Evolutionary conservation across 78 protist genomes (phyloP).

Genomic region (Dictyostelium capitatum): DNA sequence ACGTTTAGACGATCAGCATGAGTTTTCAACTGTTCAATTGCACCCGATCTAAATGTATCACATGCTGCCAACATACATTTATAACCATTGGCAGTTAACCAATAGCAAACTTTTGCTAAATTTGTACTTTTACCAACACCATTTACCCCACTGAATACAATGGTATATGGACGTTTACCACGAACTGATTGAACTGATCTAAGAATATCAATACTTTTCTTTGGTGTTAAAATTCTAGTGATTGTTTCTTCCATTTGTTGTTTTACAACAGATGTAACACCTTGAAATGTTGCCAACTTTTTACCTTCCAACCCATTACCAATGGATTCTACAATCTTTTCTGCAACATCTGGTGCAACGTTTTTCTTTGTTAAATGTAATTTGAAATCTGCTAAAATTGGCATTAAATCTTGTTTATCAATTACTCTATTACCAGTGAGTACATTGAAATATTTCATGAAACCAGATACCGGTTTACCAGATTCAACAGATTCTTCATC

Average conservation of each 20-base stretch:
- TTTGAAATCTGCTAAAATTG: conserved; percentile 78
- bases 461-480: conserved; percentile 45
- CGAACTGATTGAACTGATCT: conserved; percentile 76
- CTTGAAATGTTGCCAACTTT: conserved; percentile 75
- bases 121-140: conserved; percentile 98
- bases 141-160: conserved; percentile 94
- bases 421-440: conserved; percentile 78
- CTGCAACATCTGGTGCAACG: conserved; percentile 97
- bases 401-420: conserved; percentile 77
- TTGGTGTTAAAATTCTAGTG: conserved; percentile 97
- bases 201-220: conserved; percentile 87
- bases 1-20: conserved; percentile 91
- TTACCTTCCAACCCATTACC: conserved; percentile 90
- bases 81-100: conserved; percentile 89
- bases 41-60: conserved; percentile 99
- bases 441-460: conserved; percentile 61
- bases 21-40: conserved; percentile 97
- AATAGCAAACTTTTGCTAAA: conserved; percentile 95
- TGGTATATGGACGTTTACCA: conserved; percentile 87
- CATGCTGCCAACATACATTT: conserved; percentile 98
- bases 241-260: conserved; percentile 88
- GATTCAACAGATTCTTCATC: background rate
- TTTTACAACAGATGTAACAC: conserved; percentile 55
- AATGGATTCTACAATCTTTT: conserved; percentile 89
- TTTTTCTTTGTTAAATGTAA: conserved; percentile 93